Percentiles rank a stretch among this genome's conserved stretches.
Evolutionary conservation across 345 rosid genomes (phyloP).

Genomic region (Pistacia vera): DNA sequence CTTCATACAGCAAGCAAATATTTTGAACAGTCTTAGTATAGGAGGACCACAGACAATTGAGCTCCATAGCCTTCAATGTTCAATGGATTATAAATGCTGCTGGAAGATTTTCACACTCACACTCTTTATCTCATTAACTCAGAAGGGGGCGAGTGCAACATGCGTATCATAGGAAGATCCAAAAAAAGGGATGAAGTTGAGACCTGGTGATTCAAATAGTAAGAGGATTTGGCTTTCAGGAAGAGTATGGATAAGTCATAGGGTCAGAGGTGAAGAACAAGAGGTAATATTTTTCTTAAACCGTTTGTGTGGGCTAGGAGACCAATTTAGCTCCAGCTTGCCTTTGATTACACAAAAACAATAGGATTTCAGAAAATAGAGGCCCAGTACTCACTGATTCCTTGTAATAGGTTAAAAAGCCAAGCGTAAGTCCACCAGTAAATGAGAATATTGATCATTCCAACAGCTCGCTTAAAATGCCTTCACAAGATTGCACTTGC

Average conservation of each 20-base stretch:
- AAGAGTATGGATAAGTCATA: not conserved
- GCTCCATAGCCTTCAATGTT: not conserved
- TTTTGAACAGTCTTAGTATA: not conserved
- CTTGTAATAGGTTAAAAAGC: not conserved
- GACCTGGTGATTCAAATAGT: not conserved
- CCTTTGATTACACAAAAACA: too few species aligned
- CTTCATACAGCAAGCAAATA: not conserved
- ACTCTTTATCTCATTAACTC: conserved; percentile 6
- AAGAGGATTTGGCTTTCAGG: not conserved
- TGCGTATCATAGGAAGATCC: not conserved
- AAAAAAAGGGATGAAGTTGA: not conserved
- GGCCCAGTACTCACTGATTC: not conserved
- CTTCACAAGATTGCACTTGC: conserved; percentile 1
- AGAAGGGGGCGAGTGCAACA: not conserved
- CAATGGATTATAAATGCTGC: not conserved
- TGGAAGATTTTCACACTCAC: not conserved
- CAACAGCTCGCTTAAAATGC: not conserved
- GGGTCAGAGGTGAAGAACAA: not conserved
- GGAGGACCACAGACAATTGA: not conserved
- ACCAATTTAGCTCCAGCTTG: not conserved
- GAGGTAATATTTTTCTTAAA: not conserved
- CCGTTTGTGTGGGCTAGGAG: not conserved
- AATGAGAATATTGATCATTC: not conserved
- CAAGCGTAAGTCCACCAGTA: not conserved
- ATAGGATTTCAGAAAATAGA: too few species aligned